These are phyloP conservation scores for Myxozyma neotropica DNA, from an alignment of 805 yeast species.

Conservation along the genomic window DNA sequence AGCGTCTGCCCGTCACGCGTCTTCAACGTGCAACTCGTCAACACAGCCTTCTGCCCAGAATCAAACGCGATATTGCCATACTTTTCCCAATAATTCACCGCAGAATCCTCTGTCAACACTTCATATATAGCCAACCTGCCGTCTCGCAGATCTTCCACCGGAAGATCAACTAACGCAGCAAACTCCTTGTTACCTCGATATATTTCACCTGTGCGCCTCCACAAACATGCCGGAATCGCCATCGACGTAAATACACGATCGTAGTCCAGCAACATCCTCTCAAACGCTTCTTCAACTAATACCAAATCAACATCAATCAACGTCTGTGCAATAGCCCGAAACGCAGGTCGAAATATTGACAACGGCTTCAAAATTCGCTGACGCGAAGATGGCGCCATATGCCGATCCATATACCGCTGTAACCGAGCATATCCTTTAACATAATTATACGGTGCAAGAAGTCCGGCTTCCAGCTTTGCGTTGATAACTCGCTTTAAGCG, in stretches of 20 bases:
- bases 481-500: constrained; percentile 88
- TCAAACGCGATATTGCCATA: constrained; percentile 96
- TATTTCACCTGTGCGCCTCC: constrained; percentile 97
- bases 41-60: constrained; percentile 90
- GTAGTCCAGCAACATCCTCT: constrained; percentile 87
- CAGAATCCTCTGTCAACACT: constrained; percentile 91
- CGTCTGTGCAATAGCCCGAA: constrained; percentile 87
- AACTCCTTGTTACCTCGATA: constrained; percentile 94
- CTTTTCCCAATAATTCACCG: constrained; percentile 97
- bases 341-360: constrained; percentile 85
- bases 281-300: constrained; percentile 90
- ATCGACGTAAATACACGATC: constrained; percentile 94
- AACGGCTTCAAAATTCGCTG: constrained; percentile 85
- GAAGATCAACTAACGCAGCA: constrained; percentile 87
- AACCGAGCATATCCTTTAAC: constrained; percentile 90
- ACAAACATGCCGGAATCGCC: constrained; percentile 97
- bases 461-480: constrained; percentile 92
- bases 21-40: constrained; percentile 86
- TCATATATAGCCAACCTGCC: constrained; percentile 92
- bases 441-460: constrained; percentile 88
- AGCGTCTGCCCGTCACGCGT: constrained; percentile 79
- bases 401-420: constrained; percentile 88
- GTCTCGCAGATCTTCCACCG: constrained; percentile 86
- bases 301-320: constrained; percentile 89
- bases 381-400: constrained; percentile 81